These are phyloP conservation scores for Echinosophora koreensis DNA, from an alignment of 306 rosid genomes.

Conservation along the genomic window DNA sequence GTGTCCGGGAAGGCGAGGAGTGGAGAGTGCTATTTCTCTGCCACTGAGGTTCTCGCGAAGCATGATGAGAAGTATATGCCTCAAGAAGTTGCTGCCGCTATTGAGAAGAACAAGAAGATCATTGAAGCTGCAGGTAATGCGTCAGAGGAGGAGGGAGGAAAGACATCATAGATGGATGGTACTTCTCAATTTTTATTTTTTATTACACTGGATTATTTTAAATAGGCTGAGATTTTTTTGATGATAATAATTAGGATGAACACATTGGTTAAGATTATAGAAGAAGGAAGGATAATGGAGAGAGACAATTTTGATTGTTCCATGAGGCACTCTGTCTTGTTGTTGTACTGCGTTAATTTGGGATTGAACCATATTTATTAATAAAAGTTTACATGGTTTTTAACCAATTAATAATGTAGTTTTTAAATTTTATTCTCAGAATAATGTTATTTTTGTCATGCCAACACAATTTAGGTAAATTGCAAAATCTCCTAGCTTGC, in stretches of 20 bases:
- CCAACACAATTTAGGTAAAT: not conserved
- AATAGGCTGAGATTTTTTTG: constrained; percentile 36
- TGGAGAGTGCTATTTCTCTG: constrained; percentile 73
- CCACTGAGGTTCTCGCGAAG: constrained; percentile 89
- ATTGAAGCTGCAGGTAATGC: constrained; percentile 46
- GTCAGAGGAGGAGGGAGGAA: constrained; percentile 40
- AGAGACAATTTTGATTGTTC: constrained; percentile 45
- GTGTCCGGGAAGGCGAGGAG: constrained; percentile 79
- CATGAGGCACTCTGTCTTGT: constrained; percentile 34
- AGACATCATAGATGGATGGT: constrained; percentile 55
- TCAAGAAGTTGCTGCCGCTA: constrained; percentile 76
- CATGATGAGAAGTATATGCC: constrained; percentile 99
- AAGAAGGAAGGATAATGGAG: constrained; percentile 5
- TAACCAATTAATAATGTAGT: not conserved
- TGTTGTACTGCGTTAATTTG: constrained; percentile 47
- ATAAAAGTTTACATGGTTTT: constrained; percentile 34
- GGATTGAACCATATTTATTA: not conserved
- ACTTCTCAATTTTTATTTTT: constrained; percentile 36
- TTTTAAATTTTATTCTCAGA: not conserved
- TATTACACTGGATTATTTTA: constrained; percentile 19
- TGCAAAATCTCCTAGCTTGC: not conserved
- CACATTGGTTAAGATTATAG: constrained; percentile 27
- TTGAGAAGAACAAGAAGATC: constrained; percentile 91
- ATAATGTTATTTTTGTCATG: constrained; percentile 11
- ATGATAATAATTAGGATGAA: constrained; percentile 45